Percentiles rank a stretch among this genome's conserved stretches.
phyloP scores from a whole-genome alignment of 768 basidiomycete species.

The Russula griseocarnosa region DNA sequence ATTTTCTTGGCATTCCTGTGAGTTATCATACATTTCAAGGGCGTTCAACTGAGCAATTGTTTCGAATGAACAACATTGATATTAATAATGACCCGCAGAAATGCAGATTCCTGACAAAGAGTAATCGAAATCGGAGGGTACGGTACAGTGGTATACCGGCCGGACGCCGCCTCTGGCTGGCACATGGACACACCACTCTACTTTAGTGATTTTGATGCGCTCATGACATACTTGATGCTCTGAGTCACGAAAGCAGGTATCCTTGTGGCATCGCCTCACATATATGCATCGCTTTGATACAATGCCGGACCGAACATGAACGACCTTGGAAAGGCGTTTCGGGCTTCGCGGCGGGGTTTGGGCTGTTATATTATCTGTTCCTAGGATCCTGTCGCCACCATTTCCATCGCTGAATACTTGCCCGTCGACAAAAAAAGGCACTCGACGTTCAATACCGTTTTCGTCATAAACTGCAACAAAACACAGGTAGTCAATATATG shows the following conservation, averaged over 20 bases:
- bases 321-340: not conserved
- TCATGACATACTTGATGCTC: not conserved
- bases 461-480: not conserved
- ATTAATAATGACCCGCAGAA: not conserved
- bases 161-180: not conserved
- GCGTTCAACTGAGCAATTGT: not conserved
- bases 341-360: not conserved
- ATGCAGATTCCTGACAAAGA: not conserved
- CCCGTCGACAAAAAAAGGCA: constrained; percentile 2
- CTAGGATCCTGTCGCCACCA: too few species aligned
- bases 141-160: not conserved
- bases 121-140: not conserved
- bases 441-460: not conserved
- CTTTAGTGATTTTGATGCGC: not conserved
- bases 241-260: not conserved
- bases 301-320: not conserved
- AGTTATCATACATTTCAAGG: too few species aligned
- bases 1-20: not conserved
- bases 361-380: not conserved
- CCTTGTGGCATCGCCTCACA: constrained; percentile 1
- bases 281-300: not conserved
- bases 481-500: not conserved
- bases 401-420: not conserved
- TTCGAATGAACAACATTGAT: not conserved
- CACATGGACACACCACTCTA: not conserved